These are phyloP conservation scores for Trichoderma guizhouense DNA, from an alignment of 2,329 filamentous ascomycete species.

Conservation along the genomic window DNA sequence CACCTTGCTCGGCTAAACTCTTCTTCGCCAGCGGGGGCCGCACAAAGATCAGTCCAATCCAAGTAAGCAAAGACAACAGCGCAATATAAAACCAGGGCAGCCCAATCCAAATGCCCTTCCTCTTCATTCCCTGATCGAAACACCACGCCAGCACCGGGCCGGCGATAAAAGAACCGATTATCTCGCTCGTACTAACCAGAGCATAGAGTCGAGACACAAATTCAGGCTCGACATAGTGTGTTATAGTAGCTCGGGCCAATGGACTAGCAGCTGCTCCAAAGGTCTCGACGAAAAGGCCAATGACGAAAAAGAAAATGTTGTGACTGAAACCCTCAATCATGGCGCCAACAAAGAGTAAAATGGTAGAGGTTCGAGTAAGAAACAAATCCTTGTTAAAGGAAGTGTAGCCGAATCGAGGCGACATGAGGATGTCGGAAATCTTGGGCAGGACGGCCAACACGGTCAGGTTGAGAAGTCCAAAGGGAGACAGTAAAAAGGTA, in stretches of 20 bases:
- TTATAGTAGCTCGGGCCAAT: constrained; percentile 39
- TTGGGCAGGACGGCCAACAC: constrained; percentile 37
- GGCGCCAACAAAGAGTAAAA: constrained; percentile 32
- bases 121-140: constrained; percentile 36
- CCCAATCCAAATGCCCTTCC: constrained; percentile 36
- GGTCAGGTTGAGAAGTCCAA: constrained; percentile 39
- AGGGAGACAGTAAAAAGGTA: constrained; percentile 40
- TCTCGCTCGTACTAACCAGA: constrained; percentile 39
- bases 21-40: constrained; percentile 29
- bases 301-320: constrained; percentile 34
- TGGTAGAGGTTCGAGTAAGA: constrained; percentile 33
- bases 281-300: constrained; percentile 37
- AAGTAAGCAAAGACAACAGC: constrained; percentile 29
- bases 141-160: constrained; percentile 39
- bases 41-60: constrained; percentile 33
- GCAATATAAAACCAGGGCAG: constrained; percentile 41
- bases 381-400: constrained; percentile 38
- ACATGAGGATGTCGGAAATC: constrained; percentile 32
- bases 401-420: constrained; percentile 33
- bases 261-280: constrained; percentile 40
- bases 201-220: constrained; percentile 42
- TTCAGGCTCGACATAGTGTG: constrained; percentile 37
- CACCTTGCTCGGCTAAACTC: constrained; percentile 19
- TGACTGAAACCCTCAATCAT: constrained; percentile 35
- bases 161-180: constrained; percentile 39